Evolutionary conservation across 306 rosid species (phyloP), one percentile per base, ranked within the genome.

Genomic region (Sphenostylis stenocarpa): DNA sequence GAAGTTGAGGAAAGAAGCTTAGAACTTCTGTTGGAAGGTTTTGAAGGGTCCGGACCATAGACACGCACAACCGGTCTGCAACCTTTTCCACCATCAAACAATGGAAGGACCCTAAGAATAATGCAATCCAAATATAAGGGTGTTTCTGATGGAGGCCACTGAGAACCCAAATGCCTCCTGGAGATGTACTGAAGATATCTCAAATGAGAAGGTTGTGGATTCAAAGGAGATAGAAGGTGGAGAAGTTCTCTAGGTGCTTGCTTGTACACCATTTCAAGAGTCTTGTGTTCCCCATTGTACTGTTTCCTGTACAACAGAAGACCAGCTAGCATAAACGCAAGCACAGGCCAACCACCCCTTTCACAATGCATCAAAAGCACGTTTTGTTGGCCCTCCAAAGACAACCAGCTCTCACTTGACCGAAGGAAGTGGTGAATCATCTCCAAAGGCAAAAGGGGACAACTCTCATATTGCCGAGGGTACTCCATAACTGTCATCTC

Each of bases 401-500:
- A 95, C 88, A 95, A 82, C 98, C 98, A 95, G 79, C 98, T 92
- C 81, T 95, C 98, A 70, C 98, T 87, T 62, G 98, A 95, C 70
- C 96, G 91, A 76, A 95, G 96, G 81, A 95, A 95, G 83, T 95
- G 97, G 73, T 92, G 96, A 75, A 95, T 81, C 97, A 95, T 89
- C 90, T 92, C 97, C 83, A 92, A 80, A 23, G 97, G 91, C 80
- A 95, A 90, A 71, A 95, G 85, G 2, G 98, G 92, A 75, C 97
- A 95, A 26, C 96, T 89, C 86, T 90, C 97, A 28, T 89, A 92
- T 73, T 94, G 91, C 71, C 93, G 93, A 81, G 98, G 98, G 84
- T 95, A 95, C 57, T 95, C 98, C 98, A 95, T 95, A 53, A 95
- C 97, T 65, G 97, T 95, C 97, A 95, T 95, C 83, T 90, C 97